Conservation (phyloP, 371 early-diverging fungal genomes). For the Rhizopus stolonifer region DNA sequence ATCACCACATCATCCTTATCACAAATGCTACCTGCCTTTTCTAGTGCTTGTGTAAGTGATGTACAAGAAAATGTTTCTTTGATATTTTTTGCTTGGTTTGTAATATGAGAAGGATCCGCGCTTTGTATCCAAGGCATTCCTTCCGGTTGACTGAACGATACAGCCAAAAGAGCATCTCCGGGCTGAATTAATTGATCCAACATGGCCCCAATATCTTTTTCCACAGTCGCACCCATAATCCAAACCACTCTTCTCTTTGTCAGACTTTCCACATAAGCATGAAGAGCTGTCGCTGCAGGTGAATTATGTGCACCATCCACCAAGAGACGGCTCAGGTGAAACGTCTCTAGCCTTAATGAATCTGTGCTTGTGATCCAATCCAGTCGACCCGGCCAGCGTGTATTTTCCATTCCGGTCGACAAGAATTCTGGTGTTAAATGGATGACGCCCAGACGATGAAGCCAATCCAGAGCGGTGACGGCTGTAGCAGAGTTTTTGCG, state of each 20-base stretch:
- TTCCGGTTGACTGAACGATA: slow-evolving; percentile 72
- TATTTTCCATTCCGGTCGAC: slow-evolving; percentile 54
- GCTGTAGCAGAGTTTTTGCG: slow-evolving; percentile 78
- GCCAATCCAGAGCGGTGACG: slow-evolving; percentile 59
- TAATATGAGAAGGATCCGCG: slow-evolving; percentile 43
- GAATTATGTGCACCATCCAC: slow-evolving; percentile 92
- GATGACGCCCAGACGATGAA: slow-evolving; percentile 26
- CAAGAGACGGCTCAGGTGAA: slow-evolving; percentile 40
- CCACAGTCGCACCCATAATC: slow-evolving; percentile 76
- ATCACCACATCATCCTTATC: slow-evolving; percentile 52
- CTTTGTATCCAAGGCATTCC: slow-evolving; percentile 88
- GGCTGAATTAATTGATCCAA: slow-evolving; percentile 52
- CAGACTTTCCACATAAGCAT: slow-evolving; percentile 58
- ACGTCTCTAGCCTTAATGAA: not conserved
- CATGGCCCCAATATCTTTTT: slow-evolving; percentile 67
- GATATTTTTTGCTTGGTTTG: slow-evolving; percentile 9
- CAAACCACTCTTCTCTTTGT: slow-evolving; percentile 55
- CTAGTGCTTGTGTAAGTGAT: slow-evolving; percentile 26
- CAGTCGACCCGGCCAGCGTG: slow-evolving; percentile 84
- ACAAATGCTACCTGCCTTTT: slow-evolving; percentile 8
- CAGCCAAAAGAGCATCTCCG: slow-evolving; percentile 63
- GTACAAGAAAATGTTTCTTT: slow-evolving; percentile 8
- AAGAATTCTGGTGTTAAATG: slow-evolving; percentile 46
- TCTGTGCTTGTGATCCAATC: slow-evolving; percentile 56
- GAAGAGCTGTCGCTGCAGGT: slow-evolving; percentile 66